phyloP scores from a whole-genome alignment of 2,329 filamentous ascomycete genomes.

The Fusarium tricinctum region DNA sequence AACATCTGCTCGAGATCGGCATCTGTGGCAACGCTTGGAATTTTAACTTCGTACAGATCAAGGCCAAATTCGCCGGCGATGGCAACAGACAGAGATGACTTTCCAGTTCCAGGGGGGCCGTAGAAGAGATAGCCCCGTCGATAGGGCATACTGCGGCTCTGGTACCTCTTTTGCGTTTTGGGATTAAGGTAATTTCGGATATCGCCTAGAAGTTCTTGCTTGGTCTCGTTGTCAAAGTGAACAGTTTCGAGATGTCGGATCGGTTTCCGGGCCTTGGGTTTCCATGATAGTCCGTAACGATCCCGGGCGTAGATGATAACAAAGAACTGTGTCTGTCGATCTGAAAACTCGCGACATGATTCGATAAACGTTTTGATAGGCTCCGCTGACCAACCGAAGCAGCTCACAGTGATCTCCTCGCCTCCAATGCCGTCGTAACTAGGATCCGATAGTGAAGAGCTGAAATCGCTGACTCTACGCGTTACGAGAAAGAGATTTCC shows the following conservation, averaged over 20 bases:
- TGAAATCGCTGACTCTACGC: conserved; percentile 58
- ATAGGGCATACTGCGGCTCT: conserved; percentile 63
- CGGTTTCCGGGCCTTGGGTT: conserved; percentile 63
- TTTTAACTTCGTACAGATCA: conserved; percentile 64
- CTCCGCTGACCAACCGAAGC: conserved; percentile 64
- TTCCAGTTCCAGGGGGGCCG: conserved; percentile 73
- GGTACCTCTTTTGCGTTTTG: conserved; percentile 69
- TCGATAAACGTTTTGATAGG: conserved; percentile 63
- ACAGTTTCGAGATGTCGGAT: conserved; percentile 66
- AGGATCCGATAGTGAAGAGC: conserved; percentile 56
- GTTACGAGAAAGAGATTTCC: conserved; percentile 61
- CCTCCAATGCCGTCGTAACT: conserved; percentile 62
- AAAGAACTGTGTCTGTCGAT: conserved; percentile 63
- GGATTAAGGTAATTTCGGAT: conserved; percentile 67
- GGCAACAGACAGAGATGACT: conserved; percentile 68
- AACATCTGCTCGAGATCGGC: conserved; percentile 66
- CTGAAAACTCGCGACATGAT: conserved; percentile 62
- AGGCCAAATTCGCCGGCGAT: conserved; percentile 66
- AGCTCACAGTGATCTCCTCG: conserved; percentile 63
- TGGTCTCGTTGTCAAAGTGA: conserved; percentile 62
- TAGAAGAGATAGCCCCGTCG: conserved; percentile 72
- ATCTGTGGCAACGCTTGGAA: conserved; percentile 65
- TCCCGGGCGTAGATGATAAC: conserved; percentile 64
- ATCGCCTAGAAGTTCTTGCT: conserved; percentile 63
- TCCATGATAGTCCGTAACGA: conserved; percentile 63